Base-by-base conservation (phyloP, 768 basidiomycete genomes). In the Lactarius deliciosus region DNA sequence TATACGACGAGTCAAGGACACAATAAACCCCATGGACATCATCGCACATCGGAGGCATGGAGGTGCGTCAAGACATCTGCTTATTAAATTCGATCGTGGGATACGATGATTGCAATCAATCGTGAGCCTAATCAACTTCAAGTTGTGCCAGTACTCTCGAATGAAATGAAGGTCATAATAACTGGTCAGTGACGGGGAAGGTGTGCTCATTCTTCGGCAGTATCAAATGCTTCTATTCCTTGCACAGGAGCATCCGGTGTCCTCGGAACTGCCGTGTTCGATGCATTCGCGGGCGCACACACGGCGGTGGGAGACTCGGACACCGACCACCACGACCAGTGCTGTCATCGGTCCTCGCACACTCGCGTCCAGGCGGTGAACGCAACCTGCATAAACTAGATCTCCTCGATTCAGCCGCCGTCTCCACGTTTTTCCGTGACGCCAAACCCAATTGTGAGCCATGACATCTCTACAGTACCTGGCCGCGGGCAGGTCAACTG, bases 171-270 rank as follows among this genome's bases (percentile, higher is more conserved):
- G 68, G 77, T 87, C 30, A 76, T 87, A 20, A 74, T 89, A 61
- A 89, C 87, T 78, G 87, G 87, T 64, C 25, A 34, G 57, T 53
- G 10, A 36, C 54, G 16, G 38, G 38, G 41, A 30, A 30, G 41
- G 64, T 63, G 18, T 36, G 10, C 30, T 34, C 28, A 40, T 22
- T 40, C 38, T 6, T 30, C 56, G 8, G 28, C 3, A n/a, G 3
- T 58, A 45, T 62, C 45, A 20, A 22, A 20, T 58, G 13, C 61
- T 38, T 53, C 43, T 10, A 6, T 57, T 64, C 58, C 4, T 16
- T 40, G 38, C 15, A 40, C 77, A 95, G 95, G 95, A 69, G 95
- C 95, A 64, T 96, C 94, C 41, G 96, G 96, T 34, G 84, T 98
- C 10, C 85, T 98, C 13, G 96, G 96, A 11, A 80, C 89, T 8